Base-by-base conservation (phyloP, 768 basidiomycete genomes). In the Calocybe cyanea region DNA sequence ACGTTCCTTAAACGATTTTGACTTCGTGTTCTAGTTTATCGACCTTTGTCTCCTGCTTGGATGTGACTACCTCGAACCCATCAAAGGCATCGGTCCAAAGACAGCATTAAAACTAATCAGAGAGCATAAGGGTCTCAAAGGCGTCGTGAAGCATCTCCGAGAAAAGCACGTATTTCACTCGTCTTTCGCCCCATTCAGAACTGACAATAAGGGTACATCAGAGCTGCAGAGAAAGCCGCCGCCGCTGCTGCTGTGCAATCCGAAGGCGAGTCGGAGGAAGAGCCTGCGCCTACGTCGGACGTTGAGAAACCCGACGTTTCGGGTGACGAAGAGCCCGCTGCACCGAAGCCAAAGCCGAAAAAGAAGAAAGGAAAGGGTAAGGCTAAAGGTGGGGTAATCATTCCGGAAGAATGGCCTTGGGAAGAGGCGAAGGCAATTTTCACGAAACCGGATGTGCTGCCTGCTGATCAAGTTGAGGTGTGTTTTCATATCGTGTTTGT, bases 1-100 rank as follows among this genome's bases (percentile, higher is more conserved):
- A 21, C 35, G 25, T 20, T 3, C n/a, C 10, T 41, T 41, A 24
- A 11, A 34, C 41, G 13, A 46, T n/a, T n/a, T 6, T 18, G 15
- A n/a, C 38, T 19, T 24, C 30, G 2, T 11, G 6, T 28, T 5
- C 5, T 56, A 97, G 91, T 99, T 99, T 60, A 87, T 92, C 56
- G 96, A 99, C 55, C 74, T 99, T 3, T 99, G 95, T 60, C 87
- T 99, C 53, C 77, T 99, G 7, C 82, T 98, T 31, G 96, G 96
- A 4, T 99, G 96, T 49, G 96, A 99, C 61, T 99, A 99, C 66
- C 83, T 99, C 47, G 96, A 99, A 63, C 96, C 96, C n/a, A 92
- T 96, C 62, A 94, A 84, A 64, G 96, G 96, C 2, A 71, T 99
- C 34, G 96, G 96, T 20, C 94, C 96, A 11, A 96, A 97, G 63